These are phyloP conservation scores for Calvatia gigantea DNA, from an alignment of 768 basidiomycete species.

Conservation along the genomic window DNA sequence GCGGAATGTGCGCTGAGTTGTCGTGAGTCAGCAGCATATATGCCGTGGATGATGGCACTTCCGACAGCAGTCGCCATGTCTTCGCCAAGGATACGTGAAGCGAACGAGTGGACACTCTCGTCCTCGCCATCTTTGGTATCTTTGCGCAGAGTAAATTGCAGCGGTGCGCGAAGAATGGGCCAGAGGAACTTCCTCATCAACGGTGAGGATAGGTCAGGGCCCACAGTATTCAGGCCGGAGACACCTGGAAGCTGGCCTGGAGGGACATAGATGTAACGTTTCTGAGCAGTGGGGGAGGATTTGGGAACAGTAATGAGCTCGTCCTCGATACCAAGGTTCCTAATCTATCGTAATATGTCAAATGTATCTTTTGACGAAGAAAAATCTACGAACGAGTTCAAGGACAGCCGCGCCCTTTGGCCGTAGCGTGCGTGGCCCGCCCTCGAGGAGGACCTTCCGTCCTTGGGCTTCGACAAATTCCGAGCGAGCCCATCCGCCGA, in stretches of 20 bases:
- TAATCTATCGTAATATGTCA: slow-evolving; percentile 47
- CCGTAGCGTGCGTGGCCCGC: slow-evolving; percentile 83
- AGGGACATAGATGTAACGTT: slow-evolving; percentile 68
- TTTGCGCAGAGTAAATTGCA: slow-evolving; percentile 52
- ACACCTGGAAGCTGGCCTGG: slow-evolving; percentile 21
- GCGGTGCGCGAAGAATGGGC: slow-evolving; percentile 45
- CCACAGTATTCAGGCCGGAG: slow-evolving; percentile 46
- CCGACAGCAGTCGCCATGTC: slow-evolving; percentile 72
- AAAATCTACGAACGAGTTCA: slow-evolving; percentile 60
- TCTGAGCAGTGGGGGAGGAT: slow-evolving; percentile 68
- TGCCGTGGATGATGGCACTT: slow-evolving; percentile 85
- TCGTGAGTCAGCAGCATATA: slow-evolving; percentile 86
- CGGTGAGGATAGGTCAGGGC: slow-evolving; percentile 35
- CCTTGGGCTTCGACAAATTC: slow-evolving; percentile 42
- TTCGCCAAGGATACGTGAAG: slow-evolving; percentile 70
- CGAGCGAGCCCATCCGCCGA: slow-evolving; percentile 88
- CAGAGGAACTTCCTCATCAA: slow-evolving; percentile 23
- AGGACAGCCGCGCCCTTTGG: slow-evolving; percentile 72
- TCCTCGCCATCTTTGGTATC: slow-evolving; percentile 45
- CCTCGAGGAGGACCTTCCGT: slow-evolving; percentile 62
- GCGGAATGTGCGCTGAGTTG: slow-evolving; percentile 71
- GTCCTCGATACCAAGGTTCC: slow-evolving; percentile 62
- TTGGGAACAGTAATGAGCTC: slow-evolving; percentile 65
- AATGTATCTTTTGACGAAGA: neutral
- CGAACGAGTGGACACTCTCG: slow-evolving; percentile 78